Evolutionary conservation across 2,329 filamentous ascomycete genomes (phyloP).

Genomic region (Metarhizium anisopliae): DNA sequence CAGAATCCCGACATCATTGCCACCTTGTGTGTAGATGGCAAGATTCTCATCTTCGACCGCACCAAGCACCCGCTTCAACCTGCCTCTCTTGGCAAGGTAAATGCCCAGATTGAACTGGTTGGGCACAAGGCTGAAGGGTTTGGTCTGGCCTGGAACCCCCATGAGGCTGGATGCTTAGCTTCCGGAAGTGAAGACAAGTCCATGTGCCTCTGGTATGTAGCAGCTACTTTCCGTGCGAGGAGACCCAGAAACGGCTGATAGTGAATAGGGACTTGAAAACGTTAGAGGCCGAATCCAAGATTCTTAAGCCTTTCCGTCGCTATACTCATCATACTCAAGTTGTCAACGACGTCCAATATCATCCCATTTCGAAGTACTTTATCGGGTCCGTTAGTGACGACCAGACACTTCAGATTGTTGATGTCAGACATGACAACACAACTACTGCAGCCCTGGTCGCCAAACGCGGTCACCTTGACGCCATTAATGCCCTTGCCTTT

Average conservation of each 20-base stretch:
- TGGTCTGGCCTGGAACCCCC: conserved; percentile 86
- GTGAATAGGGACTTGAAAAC: conserved; percentile 67
- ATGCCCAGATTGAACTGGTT: conserved; percentile 73
- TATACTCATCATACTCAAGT: conserved; percentile 86
- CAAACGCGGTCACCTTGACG: conserved; percentile 72
- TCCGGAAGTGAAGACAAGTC: conserved; percentile 90
- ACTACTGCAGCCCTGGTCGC: conserved; percentile 61
- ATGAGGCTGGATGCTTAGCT: conserved; percentile 69
- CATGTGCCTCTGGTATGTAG: conserved; percentile 73
- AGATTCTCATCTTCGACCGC: conserved; percentile 87
- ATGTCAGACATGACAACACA: conserved; percentile 62
- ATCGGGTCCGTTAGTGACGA: conserved; percentile 95
- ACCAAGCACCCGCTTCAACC: conserved; percentile 84
- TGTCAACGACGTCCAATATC: conserved; percentile 96
- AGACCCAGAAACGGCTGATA: not conserved
- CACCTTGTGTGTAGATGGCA: conserved; percentile 80
- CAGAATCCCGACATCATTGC: conserved; percentile 97
- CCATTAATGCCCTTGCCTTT: conserved; percentile 93
- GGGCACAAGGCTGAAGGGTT: conserved; percentile 89
- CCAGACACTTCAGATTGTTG: conserved; percentile 83
- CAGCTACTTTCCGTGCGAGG: not conserved
- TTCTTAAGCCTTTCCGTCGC: conserved; percentile 59
- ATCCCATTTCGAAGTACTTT: conserved; percentile 74
- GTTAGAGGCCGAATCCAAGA: conserved; percentile 60
- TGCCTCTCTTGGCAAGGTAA: conserved; percentile 51